Conservation (phyloP, 2,329 filamentous ascomycete species). For the Nemania abortiva region DNA sequence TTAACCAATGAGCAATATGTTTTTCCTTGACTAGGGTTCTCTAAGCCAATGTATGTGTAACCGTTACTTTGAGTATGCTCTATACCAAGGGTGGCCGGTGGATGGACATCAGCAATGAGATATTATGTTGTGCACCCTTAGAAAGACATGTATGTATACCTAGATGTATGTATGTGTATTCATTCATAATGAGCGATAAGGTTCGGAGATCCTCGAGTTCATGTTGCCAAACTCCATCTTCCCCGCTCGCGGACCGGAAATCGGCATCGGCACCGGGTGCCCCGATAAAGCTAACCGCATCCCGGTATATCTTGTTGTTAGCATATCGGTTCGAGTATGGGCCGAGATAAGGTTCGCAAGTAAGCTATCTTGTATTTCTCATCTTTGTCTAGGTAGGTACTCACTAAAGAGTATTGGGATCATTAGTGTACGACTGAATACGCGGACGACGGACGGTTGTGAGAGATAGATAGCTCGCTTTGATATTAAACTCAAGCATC, state of each 20-base stretch:
- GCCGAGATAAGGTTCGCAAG: not conserved
- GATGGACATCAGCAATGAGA: slow-evolving; percentile 2
- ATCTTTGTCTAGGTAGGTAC: not conserved
- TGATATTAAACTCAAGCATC: too few relatives aligned
- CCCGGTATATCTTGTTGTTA: not conserved
- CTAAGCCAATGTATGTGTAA: not conserved
- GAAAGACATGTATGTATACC: slow-evolving; percentile 11
- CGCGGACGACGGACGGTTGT: too few relatives aligned
- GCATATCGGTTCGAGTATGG: not conserved
- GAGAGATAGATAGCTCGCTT: too few relatives aligned
- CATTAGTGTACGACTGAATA: too few relatives aligned
- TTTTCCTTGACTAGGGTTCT: not conserved
- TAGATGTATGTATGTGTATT: slow-evolving; percentile 7
- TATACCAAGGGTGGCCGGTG: not conserved
- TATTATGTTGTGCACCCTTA: slow-evolving; percentile 14
- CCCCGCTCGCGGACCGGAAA: slow-evolving; percentile 37
- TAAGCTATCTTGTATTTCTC: not conserved
- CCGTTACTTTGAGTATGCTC: not conserved
- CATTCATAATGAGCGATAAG: not conserved
- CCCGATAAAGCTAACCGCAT: not conserved
- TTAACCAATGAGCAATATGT: slow-evolving; percentile 11
- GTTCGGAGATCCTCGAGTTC: slow-evolving; percentile 4
- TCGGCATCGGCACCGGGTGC: slow-evolving; percentile 30
- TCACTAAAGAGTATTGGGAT: too few relatives aligned
- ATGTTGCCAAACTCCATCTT: slow-evolving; percentile 24